A percentile compares a stretch with the other conserved stretches of the same genome.
Evolutionary conservation across 129 eudicot genomes (phyloP).

Genomic region (Flaveria brownii): DNA sequence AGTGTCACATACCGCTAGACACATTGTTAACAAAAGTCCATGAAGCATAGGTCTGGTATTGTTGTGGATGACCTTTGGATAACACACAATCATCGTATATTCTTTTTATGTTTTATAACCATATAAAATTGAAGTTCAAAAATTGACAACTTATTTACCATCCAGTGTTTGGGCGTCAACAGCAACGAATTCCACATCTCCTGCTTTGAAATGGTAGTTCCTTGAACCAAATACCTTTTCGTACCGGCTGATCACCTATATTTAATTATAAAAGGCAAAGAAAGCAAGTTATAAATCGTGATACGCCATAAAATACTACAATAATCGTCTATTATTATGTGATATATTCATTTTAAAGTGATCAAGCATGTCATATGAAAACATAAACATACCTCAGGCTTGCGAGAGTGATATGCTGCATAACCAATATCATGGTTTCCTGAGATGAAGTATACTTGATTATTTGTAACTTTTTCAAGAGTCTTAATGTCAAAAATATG

Average conservation of each 20-base stretch:
- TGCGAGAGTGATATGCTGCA: constrained; percentile 53
- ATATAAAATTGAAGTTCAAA: constrained; percentile 6
- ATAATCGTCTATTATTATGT: neutral
- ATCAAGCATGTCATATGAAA: neutral
- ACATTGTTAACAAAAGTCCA: constrained; percentile 61
- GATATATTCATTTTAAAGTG: neutral
- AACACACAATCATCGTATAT: constrained; percentile 12
- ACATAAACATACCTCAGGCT: constrained; percentile 62
- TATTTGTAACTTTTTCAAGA: constrained; percentile 47
- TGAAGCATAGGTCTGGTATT: constrained; percentile 46
- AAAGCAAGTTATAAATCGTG: constrained; percentile 11
- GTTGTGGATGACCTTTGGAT: constrained; percentile 57
- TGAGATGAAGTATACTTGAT: constrained; percentile 60
- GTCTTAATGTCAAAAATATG: constrained; percentile 73
- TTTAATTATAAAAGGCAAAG: constrained; percentile 16
- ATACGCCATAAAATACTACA: neutral
- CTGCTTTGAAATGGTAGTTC: constrained; percentile 62
- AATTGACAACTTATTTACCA: constrained; percentile 49
- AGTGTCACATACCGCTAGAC: constrained; percentile 53
- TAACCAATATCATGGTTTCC: constrained; percentile 98
- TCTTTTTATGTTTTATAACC: neutral
- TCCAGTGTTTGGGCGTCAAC: constrained; percentile 93
- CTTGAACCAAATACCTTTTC: constrained; percentile 80
- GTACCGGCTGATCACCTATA: constrained; percentile 71
- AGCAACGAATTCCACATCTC: constrained; percentile 80